phyloP scores from a whole-genome alignment of 257 asterid genomes.

The Nyctanthes arbortristis region DNA sequence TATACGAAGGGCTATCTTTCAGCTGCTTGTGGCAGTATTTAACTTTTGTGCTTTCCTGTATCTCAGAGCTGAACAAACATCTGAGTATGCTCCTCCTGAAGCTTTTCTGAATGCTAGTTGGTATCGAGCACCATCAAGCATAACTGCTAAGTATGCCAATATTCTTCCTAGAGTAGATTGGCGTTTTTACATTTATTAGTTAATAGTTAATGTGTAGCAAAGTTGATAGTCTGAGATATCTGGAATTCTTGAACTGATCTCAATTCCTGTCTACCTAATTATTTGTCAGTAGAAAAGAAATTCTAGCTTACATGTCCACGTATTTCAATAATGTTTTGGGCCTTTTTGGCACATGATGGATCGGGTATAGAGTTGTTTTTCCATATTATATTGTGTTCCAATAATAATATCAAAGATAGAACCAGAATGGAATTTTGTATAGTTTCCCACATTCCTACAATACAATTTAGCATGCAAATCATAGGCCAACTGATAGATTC shows the following conservation, averaged over 20 bases:
- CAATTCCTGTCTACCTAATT: background rate
- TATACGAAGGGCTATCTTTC: slow-evolving; percentile 7
- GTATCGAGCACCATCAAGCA: slow-evolving; percentile 69
- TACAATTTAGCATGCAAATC: slow-evolving; percentile 3
- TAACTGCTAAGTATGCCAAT: slow-evolving; percentile 62
- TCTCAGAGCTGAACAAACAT: slow-evolving; percentile 84
- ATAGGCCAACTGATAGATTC: background rate
- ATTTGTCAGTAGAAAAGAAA: background rate
- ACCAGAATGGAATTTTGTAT: background rate
- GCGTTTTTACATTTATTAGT: slow-evolving; percentile 1
- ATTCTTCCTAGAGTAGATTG: slow-evolving; percentile 20
- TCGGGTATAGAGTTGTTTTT: background rate
- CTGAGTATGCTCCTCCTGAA: slow-evolving; percentile 94
- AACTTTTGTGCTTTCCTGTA: slow-evolving; percentile 18
- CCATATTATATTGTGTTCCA: background rate
- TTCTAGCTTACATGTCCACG: background rate
- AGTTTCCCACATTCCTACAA: background rate
- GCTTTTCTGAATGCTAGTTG: slow-evolving; percentile 87
- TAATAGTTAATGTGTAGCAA: slow-evolving; percentile 18
- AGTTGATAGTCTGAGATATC: slow-evolving; percentile 7
- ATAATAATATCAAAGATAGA: background rate
- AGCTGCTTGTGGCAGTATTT: slow-evolving; percentile 19
- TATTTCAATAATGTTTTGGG: background rate
- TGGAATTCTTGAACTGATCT: slow-evolving; percentile 1
- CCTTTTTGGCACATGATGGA: background rate